phyloP scores from a whole-genome alignment of 169 alveolate species.

The Cryptosporidium meleagridis region DNA sequence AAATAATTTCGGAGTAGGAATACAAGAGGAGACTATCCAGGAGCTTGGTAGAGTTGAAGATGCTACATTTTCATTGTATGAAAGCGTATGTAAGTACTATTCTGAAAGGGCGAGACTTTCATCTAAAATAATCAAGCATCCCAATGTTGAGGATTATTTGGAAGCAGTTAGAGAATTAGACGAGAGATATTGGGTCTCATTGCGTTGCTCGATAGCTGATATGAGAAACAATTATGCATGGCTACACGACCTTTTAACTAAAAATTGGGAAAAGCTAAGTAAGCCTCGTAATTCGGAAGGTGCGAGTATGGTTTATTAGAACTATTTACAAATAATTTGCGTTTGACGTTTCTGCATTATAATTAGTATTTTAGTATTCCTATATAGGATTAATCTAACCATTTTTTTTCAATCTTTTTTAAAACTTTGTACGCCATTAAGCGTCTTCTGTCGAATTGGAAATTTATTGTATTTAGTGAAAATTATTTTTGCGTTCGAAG shows the following conservation, averaged over 20 bases:
- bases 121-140: conserved; percentile 88
- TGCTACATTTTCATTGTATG: conserved; percentile 87
- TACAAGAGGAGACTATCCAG: conserved; percentile 91
- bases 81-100: conserved; percentile 85
- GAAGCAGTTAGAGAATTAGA: conserved; percentile 89
- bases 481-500: not conserved
- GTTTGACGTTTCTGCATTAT: not conserved
- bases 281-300: conserved; percentile 75
- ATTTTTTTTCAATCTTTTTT: not conserved
- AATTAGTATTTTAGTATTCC: not conserved
- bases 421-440: conserved; percentile 13
- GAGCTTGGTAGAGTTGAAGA: conserved; percentile 90
- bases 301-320: conserved; percentile 54
- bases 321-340: not conserved
- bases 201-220: conserved; percentile 87
- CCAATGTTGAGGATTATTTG: conserved; percentile 85
- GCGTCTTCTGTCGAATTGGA: conserved; percentile 24
- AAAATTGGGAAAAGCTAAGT: conserved; percentile 74
- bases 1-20: conserved; percentile 91
- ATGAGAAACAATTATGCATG: conserved; percentile 90
- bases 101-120: conserved; percentile 86
- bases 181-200: conserved; percentile 89
- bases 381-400: not conserved
- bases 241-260: conserved; percentile 89
- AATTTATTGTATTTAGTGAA: not conserved